phyloP scores from a whole-genome alignment of 2,329 filamentous ascomycete genomes.

The Calonectria naviculata region DNA sequence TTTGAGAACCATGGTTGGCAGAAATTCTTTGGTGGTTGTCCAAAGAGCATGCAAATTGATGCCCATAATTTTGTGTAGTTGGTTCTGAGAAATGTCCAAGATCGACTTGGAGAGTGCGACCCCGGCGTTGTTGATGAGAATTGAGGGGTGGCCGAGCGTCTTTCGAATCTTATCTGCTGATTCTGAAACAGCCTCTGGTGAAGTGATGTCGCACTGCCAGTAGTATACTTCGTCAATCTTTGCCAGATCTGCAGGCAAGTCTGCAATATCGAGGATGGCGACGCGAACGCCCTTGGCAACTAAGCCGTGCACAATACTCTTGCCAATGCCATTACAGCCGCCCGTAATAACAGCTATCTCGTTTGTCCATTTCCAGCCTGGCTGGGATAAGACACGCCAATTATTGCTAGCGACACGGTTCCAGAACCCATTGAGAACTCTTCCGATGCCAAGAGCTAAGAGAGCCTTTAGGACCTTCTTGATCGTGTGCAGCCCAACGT shows the following conservation, averaged over 20 bases:
- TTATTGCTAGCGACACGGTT: neutral
- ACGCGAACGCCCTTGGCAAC: slow-evolving; percentile 70
- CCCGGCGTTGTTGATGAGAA: slow-evolving; percentile 77
- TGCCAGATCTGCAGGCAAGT: slow-evolving; percentile 20
- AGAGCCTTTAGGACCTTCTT: neutral
- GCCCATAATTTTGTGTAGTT: slow-evolving; percentile 71
- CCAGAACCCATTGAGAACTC: neutral
- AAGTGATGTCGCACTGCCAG: slow-evolving; percentile 75
- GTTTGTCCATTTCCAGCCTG: neutral
- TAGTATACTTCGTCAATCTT: slow-evolving; percentile 62
- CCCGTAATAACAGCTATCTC: slow-evolving; percentile 75
- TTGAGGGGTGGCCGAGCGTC: slow-evolving; percentile 68
- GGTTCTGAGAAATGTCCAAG: slow-evolving; percentile 62
- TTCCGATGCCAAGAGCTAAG: neutral
- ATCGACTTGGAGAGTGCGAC: slow-evolving; percentile 67
- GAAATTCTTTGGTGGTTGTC: slow-evolving; percentile 70
- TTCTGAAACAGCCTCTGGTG: slow-evolving; percentile 53
- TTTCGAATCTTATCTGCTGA: slow-evolving; percentile 61
- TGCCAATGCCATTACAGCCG: slow-evolving; percentile 77
- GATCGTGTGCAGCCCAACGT: neutral
- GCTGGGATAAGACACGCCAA: neutral
- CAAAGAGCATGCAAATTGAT: slow-evolving; percentile 75
- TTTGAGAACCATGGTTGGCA: slow-evolving; percentile 68
- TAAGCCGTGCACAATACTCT: slow-evolving; percentile 68
- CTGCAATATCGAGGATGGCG: slow-evolving; percentile 72